phyloP scores from a whole-genome alignment of 2,329 filamentous ascomycete species.

The Domatiomyces globalis region DNA sequence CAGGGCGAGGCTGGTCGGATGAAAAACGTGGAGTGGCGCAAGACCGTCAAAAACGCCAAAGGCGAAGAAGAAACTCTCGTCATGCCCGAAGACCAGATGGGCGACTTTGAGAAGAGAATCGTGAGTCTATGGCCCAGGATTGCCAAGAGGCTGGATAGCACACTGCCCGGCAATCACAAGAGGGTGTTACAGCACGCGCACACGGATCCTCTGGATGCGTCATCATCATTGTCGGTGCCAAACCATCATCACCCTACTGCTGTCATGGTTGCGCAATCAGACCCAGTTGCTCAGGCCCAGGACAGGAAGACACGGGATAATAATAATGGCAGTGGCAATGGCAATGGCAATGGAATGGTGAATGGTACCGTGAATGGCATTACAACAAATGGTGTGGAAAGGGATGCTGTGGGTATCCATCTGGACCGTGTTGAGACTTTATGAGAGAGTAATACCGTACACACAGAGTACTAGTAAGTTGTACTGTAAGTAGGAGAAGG shows the following conservation, averaged over 20 bases:
- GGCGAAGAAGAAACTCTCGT: conserved; percentile 6
- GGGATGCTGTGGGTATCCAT: too few species aligned
- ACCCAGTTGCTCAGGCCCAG: too few species aligned
- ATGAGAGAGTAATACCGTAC: too few species aligned
- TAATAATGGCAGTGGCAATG: too few species aligned
- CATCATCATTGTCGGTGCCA: neutral
- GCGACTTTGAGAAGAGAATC: conserved; percentile 12
- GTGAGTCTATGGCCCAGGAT: conserved; percentile 14
- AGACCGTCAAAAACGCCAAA: conserved; percentile 4
- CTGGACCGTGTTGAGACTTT: too few species aligned
- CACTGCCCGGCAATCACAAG: conserved; percentile 2
- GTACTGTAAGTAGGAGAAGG: too few species aligned
- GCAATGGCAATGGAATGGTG: too few species aligned
- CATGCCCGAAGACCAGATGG: conserved; percentile 15
- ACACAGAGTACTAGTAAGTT: too few species aligned
- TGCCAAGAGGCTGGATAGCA: conserved; percentile 8
- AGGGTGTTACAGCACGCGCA: neutral
- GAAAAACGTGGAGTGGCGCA: conserved; percentile 16
- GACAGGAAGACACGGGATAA: too few species aligned
- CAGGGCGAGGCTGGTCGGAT: conserved; percentile 15
- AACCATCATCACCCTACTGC: neutral
- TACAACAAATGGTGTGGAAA: too few species aligned
- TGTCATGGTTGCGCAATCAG: too few species aligned
- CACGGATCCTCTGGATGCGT: neutral
- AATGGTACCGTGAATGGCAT: too few species aligned